Conservation (phyloP, 2,329 filamentous ascomycete species). For the Zopfia rhizophila region DNA sequence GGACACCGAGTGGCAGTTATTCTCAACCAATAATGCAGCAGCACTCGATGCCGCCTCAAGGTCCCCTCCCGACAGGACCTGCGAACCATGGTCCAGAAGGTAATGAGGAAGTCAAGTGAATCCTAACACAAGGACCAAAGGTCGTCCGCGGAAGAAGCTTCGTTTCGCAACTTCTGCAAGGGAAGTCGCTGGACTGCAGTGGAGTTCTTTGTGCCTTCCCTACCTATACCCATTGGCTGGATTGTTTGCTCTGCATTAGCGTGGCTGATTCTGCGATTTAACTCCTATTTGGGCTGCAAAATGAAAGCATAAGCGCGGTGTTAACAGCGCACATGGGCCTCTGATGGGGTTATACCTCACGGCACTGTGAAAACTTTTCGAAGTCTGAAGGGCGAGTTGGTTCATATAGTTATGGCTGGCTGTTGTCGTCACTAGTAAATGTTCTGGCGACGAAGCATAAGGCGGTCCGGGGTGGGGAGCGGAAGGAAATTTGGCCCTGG, state of each 20-base stretch:
- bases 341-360: too few species aligned
- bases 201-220: constrained; percentile 16
- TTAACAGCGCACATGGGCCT: constrained; percentile 26
- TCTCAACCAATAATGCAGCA: constrained; percentile 55
- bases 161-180: constrained; percentile 21
- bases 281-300: constrained; percentile 29
- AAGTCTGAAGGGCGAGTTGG: too few species aligned
- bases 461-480: constrained; percentile 15
- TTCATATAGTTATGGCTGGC: too few species aligned
- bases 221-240: constrained; percentile 26
- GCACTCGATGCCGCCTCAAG: constrained; percentile 51
- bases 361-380: too few species aligned
- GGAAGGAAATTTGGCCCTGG: constrained; percentile 25
- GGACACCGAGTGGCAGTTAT: constrained; percentile 53
- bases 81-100: constrained; percentile 46
- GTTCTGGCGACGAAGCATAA: background rate
- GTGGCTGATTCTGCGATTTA: constrained; percentile 34
- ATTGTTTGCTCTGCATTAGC: constrained; percentile 44
- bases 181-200: constrained; percentile 16
- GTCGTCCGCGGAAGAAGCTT: constrained; percentile 8
- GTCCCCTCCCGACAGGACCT: constrained; percentile 44
- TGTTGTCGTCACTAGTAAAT: too few species aligned
- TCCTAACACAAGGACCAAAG: background rate
- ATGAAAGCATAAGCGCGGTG: constrained; percentile 51
- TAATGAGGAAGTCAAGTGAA: constrained; percentile 51